A percentile compares a stretch with the other conserved stretches of the same genome.
Evolutionary conservation across 306 rosid species (phyloP).

Genomic region (Quercus ilex): DNA sequence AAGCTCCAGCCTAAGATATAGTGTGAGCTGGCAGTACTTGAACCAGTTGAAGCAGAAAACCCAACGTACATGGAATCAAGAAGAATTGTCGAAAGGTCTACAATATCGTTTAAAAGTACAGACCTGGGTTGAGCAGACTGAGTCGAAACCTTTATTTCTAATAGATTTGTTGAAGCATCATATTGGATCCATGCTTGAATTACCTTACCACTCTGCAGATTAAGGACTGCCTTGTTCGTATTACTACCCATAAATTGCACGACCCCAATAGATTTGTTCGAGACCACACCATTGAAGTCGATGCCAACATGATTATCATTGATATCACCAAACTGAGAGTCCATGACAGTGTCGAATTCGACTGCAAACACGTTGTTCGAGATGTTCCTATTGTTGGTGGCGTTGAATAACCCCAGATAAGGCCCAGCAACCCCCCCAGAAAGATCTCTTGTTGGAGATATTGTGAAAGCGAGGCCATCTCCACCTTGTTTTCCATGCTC

Average conservation of each 20-base stretch:
- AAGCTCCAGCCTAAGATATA: conserved; percentile 30
- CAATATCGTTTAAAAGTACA: conserved; percentile 6
- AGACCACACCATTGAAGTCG: conserved; percentile 21
- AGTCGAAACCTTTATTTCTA: conserved; percentile 16
- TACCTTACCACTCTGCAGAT: conserved; percentile 12
- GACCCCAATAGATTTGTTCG: conserved; percentile 19
- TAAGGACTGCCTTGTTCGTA: not conserved
- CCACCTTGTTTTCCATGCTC: not conserved
- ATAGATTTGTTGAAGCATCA: not conserved
- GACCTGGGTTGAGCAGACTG: conserved; percentile 17
- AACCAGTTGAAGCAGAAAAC: conserved; percentile 33
- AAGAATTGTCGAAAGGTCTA: conserved; percentile 25
- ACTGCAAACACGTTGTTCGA: conserved; percentile 32
- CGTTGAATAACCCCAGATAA: conserved; percentile 33
- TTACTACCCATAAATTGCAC: not conserved
- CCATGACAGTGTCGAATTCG: conserved; percentile 27
- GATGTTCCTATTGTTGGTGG: conserved; percentile 12
- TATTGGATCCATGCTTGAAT: conserved; percentile 35
- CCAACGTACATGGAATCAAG: conserved; percentile 28
- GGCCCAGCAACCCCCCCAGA: conserved; percentile 10
- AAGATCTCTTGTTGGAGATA: not conserved
- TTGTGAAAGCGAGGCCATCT: conserved; percentile 2
- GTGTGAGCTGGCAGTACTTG: conserved; percentile 18
- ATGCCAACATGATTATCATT: conserved; percentile 34
- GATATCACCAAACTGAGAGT: conserved; percentile 9